A percentile compares a stretch with the other conserved stretches of the same genome.
Evolutionary conservation across 2,329 filamentous ascomycete species (phyloP).

Genomic region (Helminthosporium solani): DNA sequence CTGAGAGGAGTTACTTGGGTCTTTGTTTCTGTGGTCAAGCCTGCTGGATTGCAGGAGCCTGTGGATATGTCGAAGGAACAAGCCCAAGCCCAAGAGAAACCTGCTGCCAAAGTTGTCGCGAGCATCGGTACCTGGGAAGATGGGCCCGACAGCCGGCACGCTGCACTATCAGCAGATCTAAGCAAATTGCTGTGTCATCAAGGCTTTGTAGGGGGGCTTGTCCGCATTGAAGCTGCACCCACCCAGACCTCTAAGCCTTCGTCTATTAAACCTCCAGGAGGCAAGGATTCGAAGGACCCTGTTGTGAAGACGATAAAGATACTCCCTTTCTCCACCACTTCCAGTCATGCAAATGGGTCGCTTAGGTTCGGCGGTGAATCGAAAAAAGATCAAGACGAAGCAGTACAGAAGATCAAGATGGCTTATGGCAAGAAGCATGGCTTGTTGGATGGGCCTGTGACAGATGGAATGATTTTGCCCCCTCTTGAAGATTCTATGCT

Average conservation of each 20-base stretch:
- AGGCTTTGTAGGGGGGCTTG: slow-evolving; percentile 78
- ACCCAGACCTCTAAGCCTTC: slow-evolving; percentile 66
- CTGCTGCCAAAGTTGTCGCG: slow-evolving; percentile 71
- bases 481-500: slow-evolving; percentile 56
- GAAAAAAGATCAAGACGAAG: slow-evolving; percentile 77
- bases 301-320: slow-evolving; percentile 71
- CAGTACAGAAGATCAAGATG: slow-evolving; percentile 67
- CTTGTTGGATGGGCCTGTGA: slow-evolving; percentile 79
- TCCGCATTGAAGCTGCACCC: slow-evolving; percentile 83
- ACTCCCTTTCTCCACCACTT: slow-evolving; percentile 69
- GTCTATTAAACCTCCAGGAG: slow-evolving; percentile 37
- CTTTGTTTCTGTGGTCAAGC: slow-evolving; percentile 81
- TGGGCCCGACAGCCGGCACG: slow-evolving; percentile 77
- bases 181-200: slow-evolving; percentile 71
- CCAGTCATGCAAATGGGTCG: slow-evolving; percentile 60
- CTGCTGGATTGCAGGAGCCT: slow-evolving; percentile 71
- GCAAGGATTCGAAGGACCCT: slow-evolving; percentile 46
- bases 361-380: slow-evolving; percentile 88
- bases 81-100: slow-evolving; percentile 58
- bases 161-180: slow-evolving; percentile 74
- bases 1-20: slow-evolving; percentile 77
- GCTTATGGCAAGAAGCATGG: slow-evolving; percentile 67
- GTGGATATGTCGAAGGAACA: slow-evolving; percentile 70
- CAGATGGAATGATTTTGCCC: slow-evolving; percentile 79
- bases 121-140: slow-evolving; percentile 78